These are phyloP conservation scores for Pulveroboletus sp. DNA, from an alignment of 768 basidiomycete species.

Conservation along the genomic window DNA sequence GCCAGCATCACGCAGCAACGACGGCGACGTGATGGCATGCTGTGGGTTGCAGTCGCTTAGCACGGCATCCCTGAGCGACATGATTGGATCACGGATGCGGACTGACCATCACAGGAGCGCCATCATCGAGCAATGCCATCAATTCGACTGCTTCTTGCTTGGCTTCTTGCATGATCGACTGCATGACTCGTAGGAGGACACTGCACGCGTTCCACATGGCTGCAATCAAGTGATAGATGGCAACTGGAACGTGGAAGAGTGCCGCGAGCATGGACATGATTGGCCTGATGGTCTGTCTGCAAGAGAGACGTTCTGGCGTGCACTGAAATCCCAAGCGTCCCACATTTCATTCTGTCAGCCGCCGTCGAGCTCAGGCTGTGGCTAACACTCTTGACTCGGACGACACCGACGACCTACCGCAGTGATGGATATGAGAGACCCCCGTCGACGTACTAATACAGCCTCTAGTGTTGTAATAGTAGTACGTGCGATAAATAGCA, in stretches of 20 bases:
- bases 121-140: slow-evolving; percentile 12
- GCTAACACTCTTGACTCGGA: background rate
- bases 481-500: background rate
- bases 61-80: background rate
- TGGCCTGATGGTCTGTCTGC: background rate
- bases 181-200: slow-evolving; percentile 11
- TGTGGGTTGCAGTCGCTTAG: slow-evolving; percentile 3
- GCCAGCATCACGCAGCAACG: background rate
- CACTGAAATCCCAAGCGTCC: too few species aligned
- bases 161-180: slow-evolving; percentile 9
- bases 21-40: slow-evolving; percentile 4
- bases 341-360: slow-evolving; percentile 4
- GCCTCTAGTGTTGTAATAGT: background rate
- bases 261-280: slow-evolving; percentile 4
- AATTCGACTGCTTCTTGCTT: slow-evolving; percentile 14
- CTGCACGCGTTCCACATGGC: slow-evolving; percentile 11
- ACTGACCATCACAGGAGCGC: slow-evolving; percentile 8
- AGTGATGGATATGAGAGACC: background rate
- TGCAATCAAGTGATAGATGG: background rate
- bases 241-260: slow-evolving; percentile 2
- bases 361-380: background rate
- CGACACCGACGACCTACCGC: too few species aligned
- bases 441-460: slow-evolving; percentile 1
- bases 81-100: background rate
- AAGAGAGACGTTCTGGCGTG: background rate